Percentiles rank a stretch among this genome's conserved stretches.
Conservation (phyloP, 495 filamentous ascomycete genomes). For the Platismatia glauca region DNA sequence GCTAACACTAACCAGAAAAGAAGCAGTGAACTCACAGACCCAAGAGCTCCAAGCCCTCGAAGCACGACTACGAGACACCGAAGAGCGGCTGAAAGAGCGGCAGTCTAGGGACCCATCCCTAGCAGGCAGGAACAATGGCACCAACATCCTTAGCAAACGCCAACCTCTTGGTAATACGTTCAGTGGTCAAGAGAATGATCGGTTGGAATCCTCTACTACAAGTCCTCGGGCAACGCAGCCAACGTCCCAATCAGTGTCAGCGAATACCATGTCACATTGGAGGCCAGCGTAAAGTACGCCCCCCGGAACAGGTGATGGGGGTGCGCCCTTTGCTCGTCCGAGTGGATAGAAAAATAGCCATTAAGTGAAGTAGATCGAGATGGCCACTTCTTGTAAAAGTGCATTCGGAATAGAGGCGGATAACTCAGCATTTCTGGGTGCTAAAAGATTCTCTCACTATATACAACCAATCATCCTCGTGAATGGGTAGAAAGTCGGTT, state of each 20-base stretch:
- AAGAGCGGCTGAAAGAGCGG: slow-evolving; percentile 59
- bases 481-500: background rate
- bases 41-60: slow-evolving; percentile 81
- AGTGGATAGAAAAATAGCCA: background rate
- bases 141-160: slow-evolving; percentile 7
- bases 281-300: slow-evolving; percentile 4
- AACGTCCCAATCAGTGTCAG: slow-evolving; percentile 4
- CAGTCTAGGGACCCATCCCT: slow-evolving; percentile 24
- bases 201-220: background rate
- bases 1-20: slow-evolving; percentile 32
- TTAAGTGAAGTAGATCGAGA: background rate
- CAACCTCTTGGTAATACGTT: slow-evolving; percentile 14
- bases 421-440: background rate
- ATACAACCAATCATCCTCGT: background rate
- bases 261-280: slow-evolving; percentile 19
- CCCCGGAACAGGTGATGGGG: background rate
- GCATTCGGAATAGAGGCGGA: background rate
- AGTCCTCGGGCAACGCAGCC: slow-evolving; percentile 15
- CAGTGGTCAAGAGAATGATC: slow-evolving; percentile 1
- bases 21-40: slow-evolving; percentile 70
- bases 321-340: background rate
- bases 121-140: slow-evolving; percentile 11
- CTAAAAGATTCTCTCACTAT: background rate
- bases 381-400: background rate
- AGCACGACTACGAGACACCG: slow-evolving; percentile 71